Base-by-base conservation (phyloP, 73 alveolate genomes). In the Paramecium octaurelia region DNA sequence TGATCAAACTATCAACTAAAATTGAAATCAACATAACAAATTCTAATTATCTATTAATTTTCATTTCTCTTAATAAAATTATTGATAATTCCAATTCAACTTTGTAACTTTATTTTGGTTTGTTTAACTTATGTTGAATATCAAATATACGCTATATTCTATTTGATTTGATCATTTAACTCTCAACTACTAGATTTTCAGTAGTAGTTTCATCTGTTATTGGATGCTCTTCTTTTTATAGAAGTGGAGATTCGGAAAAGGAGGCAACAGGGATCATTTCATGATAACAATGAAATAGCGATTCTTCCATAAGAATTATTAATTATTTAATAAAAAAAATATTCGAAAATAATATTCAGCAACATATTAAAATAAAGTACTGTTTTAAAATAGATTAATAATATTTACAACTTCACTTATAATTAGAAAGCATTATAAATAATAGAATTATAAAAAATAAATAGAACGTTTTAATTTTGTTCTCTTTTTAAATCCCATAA, bases 21-120 rank as follows among this genome's bases (percentile, higher is more conserved):
- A 46, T 80, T 8, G 91, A 80, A 23, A 44, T 9, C 75, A 80
- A 5, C 91, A 80, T 80, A 12, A 40, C 14, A 40, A 18, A 24
- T 23, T 31, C 48, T 9, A 80, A 34, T 80, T 80, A 14, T 31
- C 36, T 8, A 48, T 80, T 6, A 23, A 23, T 42, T 80, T 46
- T 46, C 76, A 80, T 80, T 48, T 80, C 91, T 24, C 91, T 40
- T 27, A 80, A 31, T 42, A 80, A 46, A 18, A 80, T 80, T 10
- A 80, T 44, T 35, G 91, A 80, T 80, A 80, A 80, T 20, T 80
- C 91, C 46, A 46, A 18, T 80, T 80, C 91, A 80, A 80, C 91
- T 80, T 42, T 80, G n/a, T 31, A 44, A 20, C 48, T 44, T 80
- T 34, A 43, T 80, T 80, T 80, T 10, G 16, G 20, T 42, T 23